Evolutionary conservation across 1,284 basidiomycete genomes (phyloP), one percentile per base, ranked within the genome.

Genomic region (Cerioporus squamosus): DNA sequence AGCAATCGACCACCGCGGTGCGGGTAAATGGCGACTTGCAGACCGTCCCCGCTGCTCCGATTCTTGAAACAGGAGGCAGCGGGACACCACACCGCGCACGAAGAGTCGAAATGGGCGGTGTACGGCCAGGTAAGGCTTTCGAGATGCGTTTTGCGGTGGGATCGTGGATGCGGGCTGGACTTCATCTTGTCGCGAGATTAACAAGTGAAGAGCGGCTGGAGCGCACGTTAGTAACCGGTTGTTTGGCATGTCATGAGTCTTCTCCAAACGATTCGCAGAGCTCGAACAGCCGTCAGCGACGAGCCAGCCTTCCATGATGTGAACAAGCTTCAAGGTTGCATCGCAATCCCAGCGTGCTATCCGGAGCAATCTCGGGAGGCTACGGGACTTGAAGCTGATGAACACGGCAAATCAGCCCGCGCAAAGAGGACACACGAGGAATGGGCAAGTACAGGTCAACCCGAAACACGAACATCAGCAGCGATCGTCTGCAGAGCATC

Each of bases 91-190:
- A 3, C 6, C 8, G 33, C 33, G 33, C 12, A 36, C 12, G 3
- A 36, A 36, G 3, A 10, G 33, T 36, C 33, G 33, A 36, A 12
- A 36, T 36, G 33, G 33, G 33, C 33, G 33, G 33, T 10, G 9
- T 36, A 10, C 14, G 33, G 9, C 26, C 33, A 7, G 33, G 4
- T 36, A 14, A 36, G 33, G 33, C 8, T 15, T 6, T 36, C 8
- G 33, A 10, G 33, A 36, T 36, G 33, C 33, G 33, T 10, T 36
- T 36, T 36, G 33, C 10, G 33, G 33, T 7, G 33, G 31, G 10
- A 50, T 18, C 50, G 53, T 56, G 59, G 54, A 53, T 51, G 59
- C 54, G 51, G 54, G 44, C 5, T 24, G 56, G 59, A 50, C 50
- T 57, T 56, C 42, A 56, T 10, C 20, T 18, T 17, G 15, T 33